Evolutionary conservation across 116 monocot species (phyloP), one percentile per base, ranked within the genome.

Genomic region (Papilionanthe hybrid): DNA sequence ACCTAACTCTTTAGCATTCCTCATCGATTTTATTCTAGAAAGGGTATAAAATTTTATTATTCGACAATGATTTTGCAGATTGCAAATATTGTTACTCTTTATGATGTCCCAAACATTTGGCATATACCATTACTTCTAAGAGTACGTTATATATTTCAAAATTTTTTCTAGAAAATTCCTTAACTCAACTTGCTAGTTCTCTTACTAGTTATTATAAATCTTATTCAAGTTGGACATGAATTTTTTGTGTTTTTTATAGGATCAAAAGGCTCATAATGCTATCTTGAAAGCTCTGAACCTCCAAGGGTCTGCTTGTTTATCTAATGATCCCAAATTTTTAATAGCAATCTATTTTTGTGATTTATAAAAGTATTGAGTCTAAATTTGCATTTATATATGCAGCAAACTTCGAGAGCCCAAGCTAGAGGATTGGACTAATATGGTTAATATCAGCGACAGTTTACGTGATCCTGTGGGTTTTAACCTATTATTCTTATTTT

Each of bases 21-120:
- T 81, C 58, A 18, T 72, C 27, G 12, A 69, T 69, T 37, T 71
- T 69, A 49, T 75, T 75, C 20, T 25, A 8, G 42, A 42, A 29
- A 55, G 15, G 65, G n/a, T 22, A 60, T 43, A 50, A 56, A 15
- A 71, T n/a, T 9, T 3, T 55, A 29, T 80, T 42, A 42, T n/a
- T 71, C 20, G 42, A n/a, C 22, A n/a, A 22, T 73, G 44, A 73
- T 79, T 85, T 86, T 88, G 72, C 82, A 96, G 94, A 86, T 72
- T 15, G 67, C 74, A 66, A 92, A 90, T 79, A 89, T 96, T 55
- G 23, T 96, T 25, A 89, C 85, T 55, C 85, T 96, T 66, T 82
- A 90, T 85, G 94, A 96, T 87, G 94, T 96, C 80, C 68, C 93
- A 72, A 96, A 96, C 82, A 92, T 92, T 55, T 96, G 93, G 94